phyloP scores from a whole-genome alignment of 2,329 filamentous ascomycete genomes.

The Aaosphaeria pasadenensis region DNA sequence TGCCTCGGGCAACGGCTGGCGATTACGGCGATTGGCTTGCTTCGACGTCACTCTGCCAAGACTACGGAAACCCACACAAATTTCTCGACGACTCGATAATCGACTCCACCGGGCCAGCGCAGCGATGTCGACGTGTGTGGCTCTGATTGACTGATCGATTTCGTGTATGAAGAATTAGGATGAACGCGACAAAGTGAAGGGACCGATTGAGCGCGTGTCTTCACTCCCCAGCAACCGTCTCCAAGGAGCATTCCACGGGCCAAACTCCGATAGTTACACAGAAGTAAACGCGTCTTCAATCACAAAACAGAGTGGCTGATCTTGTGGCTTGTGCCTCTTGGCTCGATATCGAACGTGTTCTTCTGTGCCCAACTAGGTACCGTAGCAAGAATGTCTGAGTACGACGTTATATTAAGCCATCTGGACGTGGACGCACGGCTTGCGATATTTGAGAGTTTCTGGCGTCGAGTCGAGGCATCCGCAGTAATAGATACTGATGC shows the following conservation, averaged over 20 bases:
- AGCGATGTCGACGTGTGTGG: not conserved
- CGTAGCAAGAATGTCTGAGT: too few relatives aligned
- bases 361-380: too few relatives aligned
- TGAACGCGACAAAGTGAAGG: too few relatives aligned
- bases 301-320: too few relatives aligned
- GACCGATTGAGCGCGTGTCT: too few relatives aligned
- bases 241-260: too few relatives aligned
- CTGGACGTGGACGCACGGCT: slow-evolving; percentile 16
- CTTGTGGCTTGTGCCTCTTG: too few relatives aligned
- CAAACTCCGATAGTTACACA: too few relatives aligned
- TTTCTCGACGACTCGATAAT: not conserved
- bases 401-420: slow-evolving; percentile 17
- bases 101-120: not conserved
- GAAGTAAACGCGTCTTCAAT: too few relatives aligned
- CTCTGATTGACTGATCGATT: not conserved
- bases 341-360: too few relatives aligned
- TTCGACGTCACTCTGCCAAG: slow-evolving; percentile 1
- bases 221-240: too few relatives aligned
- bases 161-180: not conserved
- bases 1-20: not conserved
- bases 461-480: slow-evolving; percentile 13
- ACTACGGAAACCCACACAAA: slow-evolving; percentile 2
- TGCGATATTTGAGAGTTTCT: slow-evolving; percentile 20
- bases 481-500: slow-evolving; percentile 16
- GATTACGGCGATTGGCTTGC: not conserved